Evolutionary conservation across 78 protist species (phyloP).

Genomic region (Protostelium mycophagum): DNA sequence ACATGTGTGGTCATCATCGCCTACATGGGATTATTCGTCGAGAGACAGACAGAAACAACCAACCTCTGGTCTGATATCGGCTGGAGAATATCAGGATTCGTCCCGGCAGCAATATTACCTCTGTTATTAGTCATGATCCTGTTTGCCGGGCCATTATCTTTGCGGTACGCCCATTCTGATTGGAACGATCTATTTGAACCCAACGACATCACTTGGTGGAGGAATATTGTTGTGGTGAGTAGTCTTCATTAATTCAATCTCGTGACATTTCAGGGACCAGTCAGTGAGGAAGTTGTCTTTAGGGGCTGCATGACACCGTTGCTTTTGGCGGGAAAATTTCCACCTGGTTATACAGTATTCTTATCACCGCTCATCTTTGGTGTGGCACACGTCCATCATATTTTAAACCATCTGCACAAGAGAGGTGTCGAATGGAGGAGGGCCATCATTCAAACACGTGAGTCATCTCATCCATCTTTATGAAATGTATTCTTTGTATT

Average conservation of each 20-base stretch:
- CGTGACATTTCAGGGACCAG: not conserved
- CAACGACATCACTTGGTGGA: not conserved
- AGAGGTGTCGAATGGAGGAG: not conserved
- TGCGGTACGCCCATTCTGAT: not conserved
- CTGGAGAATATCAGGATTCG: not conserved
- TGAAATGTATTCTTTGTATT: too few relatives aligned
- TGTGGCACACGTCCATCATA: conserved; percentile 7
- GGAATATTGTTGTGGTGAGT: not conserved
- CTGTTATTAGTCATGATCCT: not conserved
- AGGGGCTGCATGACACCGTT: not conserved
- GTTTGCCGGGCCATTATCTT: not conserved
- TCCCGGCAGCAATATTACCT: not conserved
- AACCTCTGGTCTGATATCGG: not conserved
- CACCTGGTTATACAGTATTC: not conserved
- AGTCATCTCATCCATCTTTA: not conserved
- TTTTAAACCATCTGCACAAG: not conserved
- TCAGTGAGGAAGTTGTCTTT: not conserved
- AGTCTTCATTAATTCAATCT: too few relatives aligned
- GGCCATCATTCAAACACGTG: not conserved
- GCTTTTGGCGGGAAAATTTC: not conserved
- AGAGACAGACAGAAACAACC: not conserved
- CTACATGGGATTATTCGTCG: not conserved
- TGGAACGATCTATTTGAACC: not conserved
- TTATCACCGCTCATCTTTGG: conserved; percentile 6
- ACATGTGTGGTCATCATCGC: not conserved